Evolutionary conservation across 805 yeast species (phyloP), one percentile per base, ranked within the genome.

Genomic region (Jamesozyma lodderae): DNA sequence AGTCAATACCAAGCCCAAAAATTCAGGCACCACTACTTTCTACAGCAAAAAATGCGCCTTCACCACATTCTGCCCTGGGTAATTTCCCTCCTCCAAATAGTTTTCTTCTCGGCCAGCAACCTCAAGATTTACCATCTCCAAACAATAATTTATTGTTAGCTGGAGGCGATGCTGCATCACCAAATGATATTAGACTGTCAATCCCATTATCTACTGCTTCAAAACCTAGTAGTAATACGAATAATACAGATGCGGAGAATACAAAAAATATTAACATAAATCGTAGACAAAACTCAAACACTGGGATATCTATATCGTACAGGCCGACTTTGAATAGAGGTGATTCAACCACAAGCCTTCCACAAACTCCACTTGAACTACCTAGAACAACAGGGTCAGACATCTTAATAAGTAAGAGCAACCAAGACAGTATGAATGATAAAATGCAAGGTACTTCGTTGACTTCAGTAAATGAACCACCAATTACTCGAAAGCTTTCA

Each of bases 1-100:
- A 47, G 30, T 45, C 59, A 1, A 41, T 49, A 2, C 44, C 49
- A 10, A 55, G 53, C 23, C 43, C 41, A 6, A 35, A 37, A 14
- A n/a, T n/a, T n/a, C n/a, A n/a, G n/a, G n/a, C n/a, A n/a, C n/a
- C n/a, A n/a, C 8, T 30, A 10, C 19, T 19, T 2, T 24, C 31
- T 9, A 6, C 24, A 3, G 23, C n/a, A 14, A 25, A 15, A n/a
- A 19, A 24, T 14, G 31, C 33, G 3, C 19, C 18, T 25, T 30
- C 28, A 30, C 4, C 18, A 6, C 17, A 20, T 6, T 22, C 41
- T 6, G 20, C 39, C 3, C 15, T 18, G 14, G 15, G 19, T 2
- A 17, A 11, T 11, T 37, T 33, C n/a, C 29, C 20, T 17, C 30
- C 19, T 16, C 22, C 29, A 10, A 24, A 29, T 17, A 13, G 16